Conservation (phyloP, 768 basidiomycete genomes). For the Termitomyces sp. region DNA sequence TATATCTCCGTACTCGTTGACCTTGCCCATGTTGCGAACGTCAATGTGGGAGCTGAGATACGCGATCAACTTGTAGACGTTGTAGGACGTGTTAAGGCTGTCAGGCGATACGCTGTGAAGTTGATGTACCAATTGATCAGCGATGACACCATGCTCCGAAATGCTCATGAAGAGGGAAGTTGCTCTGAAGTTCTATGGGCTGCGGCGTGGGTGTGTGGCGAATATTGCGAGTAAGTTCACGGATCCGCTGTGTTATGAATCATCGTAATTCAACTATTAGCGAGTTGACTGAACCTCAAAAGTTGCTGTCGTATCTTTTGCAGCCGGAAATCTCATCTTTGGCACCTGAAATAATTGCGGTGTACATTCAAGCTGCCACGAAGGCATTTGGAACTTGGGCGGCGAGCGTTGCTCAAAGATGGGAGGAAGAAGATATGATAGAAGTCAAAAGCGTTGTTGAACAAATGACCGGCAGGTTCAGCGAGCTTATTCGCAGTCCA, state of each 20-base stretch:
- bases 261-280: slow-evolving; percentile 21
- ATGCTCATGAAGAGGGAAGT: slow-evolving; percentile 61
- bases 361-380: slow-evolving; percentile 76
- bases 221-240: slow-evolving; percentile 75
- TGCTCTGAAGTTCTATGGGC: slow-evolving; percentile 89
- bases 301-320: slow-evolving; percentile 65
- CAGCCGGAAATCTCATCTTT: slow-evolving; percentile 52
- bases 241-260: neutral
- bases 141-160: slow-evolving; percentile 69
- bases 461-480: slow-evolving; percentile 51
- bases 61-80: slow-evolving; percentile 85
- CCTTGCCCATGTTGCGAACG: slow-evolving; percentile 81
- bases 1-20: slow-evolving; percentile 93
- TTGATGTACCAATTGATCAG: slow-evolving; percentile 77
- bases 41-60: slow-evolving; percentile 71
- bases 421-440: slow-evolving; percentile 68
- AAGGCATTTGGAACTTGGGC: slow-evolving; percentile 90
- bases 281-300: slow-evolving; percentile 73
- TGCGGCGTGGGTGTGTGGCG: slow-evolving; percentile 95
- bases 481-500: slow-evolving; percentile 50
- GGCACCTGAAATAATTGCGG: slow-evolving; percentile 59
- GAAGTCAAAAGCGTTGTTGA: slow-evolving; percentile 63
- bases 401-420: slow-evolving; percentile 65
- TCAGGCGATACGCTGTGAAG: slow-evolving; percentile 74
- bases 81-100: slow-evolving; percentile 71